Evolutionary conservation across 2,329 filamentous ascomycete species (phyloP), one percentile per base, ranked within the genome.

Genomic region (Botrytis elliptica): DNA sequence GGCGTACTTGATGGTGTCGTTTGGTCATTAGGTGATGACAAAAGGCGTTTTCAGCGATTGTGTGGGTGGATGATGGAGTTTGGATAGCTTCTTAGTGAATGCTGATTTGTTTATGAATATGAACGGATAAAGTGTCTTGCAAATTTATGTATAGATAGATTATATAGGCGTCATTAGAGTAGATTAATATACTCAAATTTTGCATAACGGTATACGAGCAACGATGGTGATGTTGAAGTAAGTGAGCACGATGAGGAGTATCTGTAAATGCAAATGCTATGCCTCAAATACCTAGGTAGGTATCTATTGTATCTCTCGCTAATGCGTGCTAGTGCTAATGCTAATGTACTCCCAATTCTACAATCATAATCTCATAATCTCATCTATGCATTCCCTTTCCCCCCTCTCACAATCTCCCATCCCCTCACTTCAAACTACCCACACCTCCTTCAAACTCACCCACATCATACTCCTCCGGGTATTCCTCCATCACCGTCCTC

Each of bases 391-490:
- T 36, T 6, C 20, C 12, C 16, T 25, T 20, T 20, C 29, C 14
- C 14, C 9, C 9, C 55, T 18, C 59, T 40, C 8, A 16, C 59
- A 25, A 36, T 16, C 4, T 9, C 9, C 29, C 38, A 42, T 4
- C 1, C 8, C n/a, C 36, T 55, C 25, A 72, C 33, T 38, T 72
- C 63, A 80, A 76, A 64, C 68, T 78, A 36, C 78, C 79, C 49
- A 78, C 86, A 0, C 94, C 94, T 5, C 89, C 93, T 76, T 97
- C 92, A 82, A 89, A 94, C 77, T 91, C 89, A 25, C 86, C 86
- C 66, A 96, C 81, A 82, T 98, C 94, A 83, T 99, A 99, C 85
- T 99, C 96, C 52, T 93, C 90, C 0, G 95, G 95, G 84, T 98
- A 99, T 78, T 88, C 90, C 78, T 95, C 90, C 69, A 99, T 81